phyloP scores from a whole-genome alignment of 257 asterid genomes.

The Lithospermum erythrorhizon region DNA sequence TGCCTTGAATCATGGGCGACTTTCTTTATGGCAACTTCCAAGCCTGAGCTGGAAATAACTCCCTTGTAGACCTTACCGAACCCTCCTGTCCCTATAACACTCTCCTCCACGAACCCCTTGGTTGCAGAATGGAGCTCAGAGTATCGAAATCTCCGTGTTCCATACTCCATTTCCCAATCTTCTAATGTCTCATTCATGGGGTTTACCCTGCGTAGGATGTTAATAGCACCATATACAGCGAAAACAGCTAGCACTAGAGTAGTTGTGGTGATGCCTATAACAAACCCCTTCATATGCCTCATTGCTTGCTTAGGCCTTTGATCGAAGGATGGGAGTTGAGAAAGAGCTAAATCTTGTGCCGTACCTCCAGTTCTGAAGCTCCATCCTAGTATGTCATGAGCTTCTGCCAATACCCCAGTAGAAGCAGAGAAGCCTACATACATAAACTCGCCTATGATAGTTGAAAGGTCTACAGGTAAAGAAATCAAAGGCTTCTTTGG shows the following conservation, averaged over 20 bases:
- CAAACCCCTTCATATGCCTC: slow-evolving; percentile 1
- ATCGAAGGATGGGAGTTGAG: slow-evolving; percentile 26
- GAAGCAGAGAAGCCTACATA: slow-evolving; percentile 32
- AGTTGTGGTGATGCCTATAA: slow-evolving; percentile 21
- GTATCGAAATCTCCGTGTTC: slow-evolving; percentile 33
- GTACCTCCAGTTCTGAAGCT: slow-evolving; percentile 26
- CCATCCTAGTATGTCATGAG: slow-evolving; percentile 36
- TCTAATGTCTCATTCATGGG: slow-evolving; percentile 24
- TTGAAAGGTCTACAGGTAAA: slow-evolving; percentile 18
- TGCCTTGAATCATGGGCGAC: slow-evolving; percentile 27
- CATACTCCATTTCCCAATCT: slow-evolving; percentile 42
- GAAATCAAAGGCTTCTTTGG: slow-evolving; percentile 17
- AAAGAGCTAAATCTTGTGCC: slow-evolving; percentile 5
- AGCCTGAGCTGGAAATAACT: slow-evolving; percentile 18
- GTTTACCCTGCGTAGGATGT: slow-evolving; percentile 3
- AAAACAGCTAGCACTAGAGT: slow-evolving; percentile 3
- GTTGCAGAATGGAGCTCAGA: slow-evolving; percentile 30
- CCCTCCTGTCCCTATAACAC: slow-evolving; percentile 39
- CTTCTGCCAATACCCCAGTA: slow-evolving; percentile 20
- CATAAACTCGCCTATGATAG: slow-evolving; percentile 19
- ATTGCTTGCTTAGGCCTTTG: slow-evolving; percentile 18
- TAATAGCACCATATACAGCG: slow-evolving; percentile 6
- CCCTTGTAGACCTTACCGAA: slow-evolving; percentile 42
- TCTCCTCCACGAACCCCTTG: slow-evolving; percentile 24
- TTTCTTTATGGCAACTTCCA: slow-evolving; percentile 29